Evolutionary conservation across 1,139 yeast genomes (phyloP), one percentile per base, ranked within the genome.

Genomic region (Saccharomyces hybrid): DNA sequence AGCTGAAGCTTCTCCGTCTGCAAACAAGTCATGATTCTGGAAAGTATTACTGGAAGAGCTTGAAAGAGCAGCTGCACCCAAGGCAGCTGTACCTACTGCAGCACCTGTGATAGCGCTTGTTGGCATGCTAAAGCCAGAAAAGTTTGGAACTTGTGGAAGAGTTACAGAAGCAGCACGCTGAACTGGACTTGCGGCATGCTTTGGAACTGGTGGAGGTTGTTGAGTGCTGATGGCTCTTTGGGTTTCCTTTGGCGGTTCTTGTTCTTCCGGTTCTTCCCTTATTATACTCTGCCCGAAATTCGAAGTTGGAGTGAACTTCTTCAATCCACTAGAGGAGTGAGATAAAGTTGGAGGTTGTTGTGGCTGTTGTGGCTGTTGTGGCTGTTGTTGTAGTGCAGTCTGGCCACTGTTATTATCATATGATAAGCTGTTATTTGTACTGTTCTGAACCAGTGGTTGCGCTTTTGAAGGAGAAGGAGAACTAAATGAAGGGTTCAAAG

Each of bases 1-100:
- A 27, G 84, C 82, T 0, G 89, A 80, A 4, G 82, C 76, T 52
- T 78, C 84, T 2, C 77, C 64, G 57, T 82, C 86, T 0, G 85
- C 83, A 53, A 81, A 72, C 50, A 82, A 69, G 57, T 83, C 88
- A 51, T 72, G 73, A 59, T 79, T 79, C 13, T 50, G 56, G 59
- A 51, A 49, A 23, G 50, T 42, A 4, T 20, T 16, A 9, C 52
- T 23, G 7, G 53, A 55, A 49, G 52, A 53, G 46, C 38, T 47
- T 31, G 55, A 51, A 14, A 56, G 51, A 28, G 51, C 57, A 38
- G 59, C 28, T 9, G 55, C 56, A 5, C 56, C 60, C 9, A 53
- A 52, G 5, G 51, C 57, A 3, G 55, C 55, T n/a, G 58, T 51
- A 25, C 59, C 60, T 1, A 48, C 58, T 8, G 53, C 51, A 7